Conservation (phyloP, 805 yeast genomes). For the Yarrowia porcina region DNA sequence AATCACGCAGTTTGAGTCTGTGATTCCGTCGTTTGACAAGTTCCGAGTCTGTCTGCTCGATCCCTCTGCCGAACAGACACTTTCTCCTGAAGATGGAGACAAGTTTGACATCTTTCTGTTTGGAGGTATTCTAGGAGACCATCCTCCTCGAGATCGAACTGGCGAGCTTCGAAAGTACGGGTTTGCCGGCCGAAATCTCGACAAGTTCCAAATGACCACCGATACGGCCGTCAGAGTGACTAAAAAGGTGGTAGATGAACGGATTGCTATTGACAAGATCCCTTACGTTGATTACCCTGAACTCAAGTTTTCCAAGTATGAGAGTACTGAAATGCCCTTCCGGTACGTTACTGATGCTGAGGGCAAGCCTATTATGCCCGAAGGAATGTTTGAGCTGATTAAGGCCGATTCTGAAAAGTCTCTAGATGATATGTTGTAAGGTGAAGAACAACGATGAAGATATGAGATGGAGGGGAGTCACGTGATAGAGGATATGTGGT, state of each 20-base stretch:
- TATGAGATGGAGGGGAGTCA: not conserved
- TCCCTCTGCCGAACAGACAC: conserved; percentile 76
- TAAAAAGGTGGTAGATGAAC: conserved; percentile 65
- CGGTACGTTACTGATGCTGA: conserved; percentile 67
- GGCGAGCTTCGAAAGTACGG: conserved; percentile 86
- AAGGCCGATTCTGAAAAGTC: conserved; percentile 81
- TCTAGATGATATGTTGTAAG: conserved; percentile 37
- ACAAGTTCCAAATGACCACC: conserved; percentile 91
- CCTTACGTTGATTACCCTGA: conserved; percentile 92
- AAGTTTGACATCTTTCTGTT: conserved; percentile 84
- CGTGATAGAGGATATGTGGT: not conserved
- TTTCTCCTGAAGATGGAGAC: conserved; percentile 63
- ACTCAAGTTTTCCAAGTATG: conserved; percentile 79
- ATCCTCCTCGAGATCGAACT: conserved; percentile 83
- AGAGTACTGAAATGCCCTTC: conserved; percentile 97
- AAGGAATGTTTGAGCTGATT: conserved; percentile 85
- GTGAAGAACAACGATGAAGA: no score
- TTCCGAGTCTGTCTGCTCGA: conserved; percentile 76
- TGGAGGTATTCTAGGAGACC: conserved; percentile 95
- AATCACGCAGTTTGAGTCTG: conserved; percentile 40
- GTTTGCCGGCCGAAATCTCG: conserved; percentile 81
- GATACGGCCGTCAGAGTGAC: conserved; percentile 96
- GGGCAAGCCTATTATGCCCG: conserved; percentile 79
- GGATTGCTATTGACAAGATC: conserved; percentile 62
- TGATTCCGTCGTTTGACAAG: conserved; percentile 41